Conservation (phyloP, 306 rosid genomes). For the Echinosophora koreensis region DNA sequence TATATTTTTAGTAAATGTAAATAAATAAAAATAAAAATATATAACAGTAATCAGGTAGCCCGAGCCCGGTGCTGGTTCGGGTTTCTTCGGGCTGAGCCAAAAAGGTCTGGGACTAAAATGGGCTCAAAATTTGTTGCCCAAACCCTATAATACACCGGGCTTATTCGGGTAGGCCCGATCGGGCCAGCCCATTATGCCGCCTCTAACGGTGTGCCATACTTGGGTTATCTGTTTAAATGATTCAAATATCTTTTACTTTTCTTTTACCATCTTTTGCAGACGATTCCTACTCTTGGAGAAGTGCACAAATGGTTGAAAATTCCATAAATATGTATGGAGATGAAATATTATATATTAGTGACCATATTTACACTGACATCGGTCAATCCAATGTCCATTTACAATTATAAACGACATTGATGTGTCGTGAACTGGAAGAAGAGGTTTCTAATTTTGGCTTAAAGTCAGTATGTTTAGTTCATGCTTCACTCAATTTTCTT, state of each 20-base stretch:
- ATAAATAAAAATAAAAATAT: too few species aligned
- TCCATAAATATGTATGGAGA: constrained; percentile 89
- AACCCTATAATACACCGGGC: too few species aligned
- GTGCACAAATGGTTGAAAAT: constrained; percentile 95
- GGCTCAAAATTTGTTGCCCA: too few species aligned
- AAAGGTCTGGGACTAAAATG: too few species aligned
- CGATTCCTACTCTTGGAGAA: constrained; percentile 93
- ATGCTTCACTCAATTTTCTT: neutral
- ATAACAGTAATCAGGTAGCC: too few species aligned
- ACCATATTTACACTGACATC: constrained; percentile 95
- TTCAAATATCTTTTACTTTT: constrained; percentile 16
- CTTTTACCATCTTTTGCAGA: constrained; percentile 71
- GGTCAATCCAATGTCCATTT: constrained; percentile 94
- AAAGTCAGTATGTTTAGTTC: too few species aligned
- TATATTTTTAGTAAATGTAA: too few species aligned
- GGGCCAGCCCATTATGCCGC: too few species aligned
- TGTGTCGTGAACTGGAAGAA: constrained; percentile 45
- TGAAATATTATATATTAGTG: constrained; percentile 95
- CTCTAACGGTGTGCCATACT: neutral
- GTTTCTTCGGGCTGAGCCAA: too few species aligned
- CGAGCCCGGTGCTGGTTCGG: too few species aligned
- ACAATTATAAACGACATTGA: constrained; percentile 94
- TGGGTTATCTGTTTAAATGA: neutral
- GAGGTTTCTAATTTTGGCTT: too few species aligned
- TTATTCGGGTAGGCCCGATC: too few species aligned